Evolutionary conservation across 164 flowering plant species (phyloP).

Genomic region (Chloranthus sessilifolius): DNA sequence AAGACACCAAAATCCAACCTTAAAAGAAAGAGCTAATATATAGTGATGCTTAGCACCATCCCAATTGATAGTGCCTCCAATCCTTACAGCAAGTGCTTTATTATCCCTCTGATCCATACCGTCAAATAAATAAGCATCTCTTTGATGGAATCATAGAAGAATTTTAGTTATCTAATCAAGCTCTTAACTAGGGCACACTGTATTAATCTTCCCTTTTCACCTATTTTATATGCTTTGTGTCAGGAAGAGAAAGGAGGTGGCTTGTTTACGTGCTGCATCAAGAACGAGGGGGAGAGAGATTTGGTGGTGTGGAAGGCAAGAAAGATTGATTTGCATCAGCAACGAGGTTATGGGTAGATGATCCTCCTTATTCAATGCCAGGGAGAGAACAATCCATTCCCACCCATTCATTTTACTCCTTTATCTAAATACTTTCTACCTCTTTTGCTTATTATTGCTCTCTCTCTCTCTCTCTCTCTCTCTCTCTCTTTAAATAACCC

Average conservation of each 20-base stretch:
- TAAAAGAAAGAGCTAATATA: too few relatives aligned
- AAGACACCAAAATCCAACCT: too few relatives aligned
- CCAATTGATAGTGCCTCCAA: too few relatives aligned
- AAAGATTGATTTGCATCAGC: constrained; percentile 21
- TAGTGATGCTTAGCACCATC: too few relatives aligned
- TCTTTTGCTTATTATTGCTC: not conserved
- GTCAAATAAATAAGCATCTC: too few relatives aligned
- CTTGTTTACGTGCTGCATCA: not conserved
- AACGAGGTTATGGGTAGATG: constrained; percentile 14
- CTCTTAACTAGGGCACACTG: too few relatives aligned
- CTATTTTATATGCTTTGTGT: too few relatives aligned
- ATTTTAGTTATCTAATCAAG: too few relatives aligned
- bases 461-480: constrained; percentile 9
- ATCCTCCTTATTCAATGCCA: constrained; percentile 13
- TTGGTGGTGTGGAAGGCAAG: constrained; percentile 22
- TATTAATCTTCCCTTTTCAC: constrained; percentile 3
- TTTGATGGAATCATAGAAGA: too few relatives aligned
- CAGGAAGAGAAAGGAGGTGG: not conserved
- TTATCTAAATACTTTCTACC: constrained; percentile 7
- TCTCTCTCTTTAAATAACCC: constrained; percentile 2
- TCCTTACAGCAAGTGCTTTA: too few relatives aligned
- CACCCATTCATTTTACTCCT: not conserved
- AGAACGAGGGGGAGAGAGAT: constrained; percentile 9
- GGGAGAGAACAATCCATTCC: constrained; percentile 9
- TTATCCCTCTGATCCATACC: too few relatives aligned